These are phyloP conservation scores for Dictyostelium brefeldianum DNA, from an alignment of 78 protist species.

Conservation along the genomic window DNA sequence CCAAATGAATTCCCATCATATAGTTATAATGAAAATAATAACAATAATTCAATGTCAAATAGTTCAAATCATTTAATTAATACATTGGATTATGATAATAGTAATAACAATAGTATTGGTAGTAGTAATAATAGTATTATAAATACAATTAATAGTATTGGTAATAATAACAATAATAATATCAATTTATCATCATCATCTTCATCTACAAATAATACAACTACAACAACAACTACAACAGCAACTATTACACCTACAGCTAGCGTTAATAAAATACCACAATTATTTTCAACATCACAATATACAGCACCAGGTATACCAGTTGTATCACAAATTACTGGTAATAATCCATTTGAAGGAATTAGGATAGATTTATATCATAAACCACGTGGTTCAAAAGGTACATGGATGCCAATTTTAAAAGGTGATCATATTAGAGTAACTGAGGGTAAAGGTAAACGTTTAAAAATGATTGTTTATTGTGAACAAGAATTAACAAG, in stretches of 20 bases:
- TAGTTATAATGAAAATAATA: not conserved
- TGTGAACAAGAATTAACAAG: constrained; percentile 53
- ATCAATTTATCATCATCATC: not conserved
- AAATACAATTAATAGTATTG: not conserved
- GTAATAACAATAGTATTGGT: not conserved
- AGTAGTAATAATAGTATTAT: not conserved
- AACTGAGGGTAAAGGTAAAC: constrained; percentile 82
- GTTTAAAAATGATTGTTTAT: constrained; percentile 76
- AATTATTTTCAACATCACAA: not conserved
- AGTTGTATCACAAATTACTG: constrained; percentile 5
- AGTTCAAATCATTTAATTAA: not conserved
- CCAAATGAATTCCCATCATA: not conserved
- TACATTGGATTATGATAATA: not conserved
- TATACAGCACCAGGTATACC: constrained; percentile 11
- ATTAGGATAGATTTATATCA: constrained; percentile 73
- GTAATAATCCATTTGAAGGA: not conserved
- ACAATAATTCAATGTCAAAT: not conserved
- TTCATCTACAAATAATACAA: not conserved
- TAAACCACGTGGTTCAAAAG: constrained; percentile 83
- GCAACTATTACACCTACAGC: too few species aligned
- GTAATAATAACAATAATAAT: not conserved
- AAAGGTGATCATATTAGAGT: constrained; percentile 71
- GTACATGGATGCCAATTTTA: constrained; percentile 70
- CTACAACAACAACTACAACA: not conserved
- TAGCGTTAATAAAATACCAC: not conserved